Base-by-base conservation (phyloP, 2,329 filamentous ascomycete genomes). In the Fusarium musae region DNA sequence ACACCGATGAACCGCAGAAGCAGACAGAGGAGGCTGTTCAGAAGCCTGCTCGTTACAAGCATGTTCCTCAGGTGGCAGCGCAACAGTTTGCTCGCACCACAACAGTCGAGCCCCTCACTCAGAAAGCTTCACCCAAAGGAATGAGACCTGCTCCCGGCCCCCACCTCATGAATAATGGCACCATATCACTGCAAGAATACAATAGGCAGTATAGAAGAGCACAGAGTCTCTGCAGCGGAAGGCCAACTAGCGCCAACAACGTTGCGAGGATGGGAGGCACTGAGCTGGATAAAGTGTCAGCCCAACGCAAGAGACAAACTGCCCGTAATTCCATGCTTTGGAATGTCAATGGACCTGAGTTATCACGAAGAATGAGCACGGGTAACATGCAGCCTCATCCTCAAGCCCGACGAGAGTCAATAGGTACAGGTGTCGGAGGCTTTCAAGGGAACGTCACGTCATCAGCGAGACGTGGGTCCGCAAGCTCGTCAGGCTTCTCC, bases 21-120 rank as follows among this genome's bases (percentile, higher is more conserved):
- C 63, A 78, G 52, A 34, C 30, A 19, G 72, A 75, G 16, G 65
- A 76, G 36, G 37, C 66, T 26, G 40, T 58, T 23, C 58, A 63
- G 23, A 69, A 69, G 44, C 70, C 58, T 34, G 64, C 40, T 58
- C 75, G 59, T 10, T 86, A 89, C 70, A 86, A 82, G 40, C 86
- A 90, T 73, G 79, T 89, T 5, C 89, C 89, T 19, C 83, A 84
- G 59, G 83, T 87, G 40, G 89, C 89, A 1, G 88, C 88, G 3
- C 77, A 84, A 17, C 87, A 90, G 64, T 91, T 90, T 75, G 81
- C 85, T 15, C 81, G 84, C 47, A 90, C 89, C 1, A 85, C 88
- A 1, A 88, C 87, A 3, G 81, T 84, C 21, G 84, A 84, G 26
- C 75, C 77, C 9, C 44, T 78, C 16, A 39, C 71, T 21, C 76